Percentiles rank a stretch among this genome's conserved stretches.
Evolutionary conservation across 495 filamentous ascomycete genomes (phyloP).

Genomic region (Penicillium malachiteum): DNA sequence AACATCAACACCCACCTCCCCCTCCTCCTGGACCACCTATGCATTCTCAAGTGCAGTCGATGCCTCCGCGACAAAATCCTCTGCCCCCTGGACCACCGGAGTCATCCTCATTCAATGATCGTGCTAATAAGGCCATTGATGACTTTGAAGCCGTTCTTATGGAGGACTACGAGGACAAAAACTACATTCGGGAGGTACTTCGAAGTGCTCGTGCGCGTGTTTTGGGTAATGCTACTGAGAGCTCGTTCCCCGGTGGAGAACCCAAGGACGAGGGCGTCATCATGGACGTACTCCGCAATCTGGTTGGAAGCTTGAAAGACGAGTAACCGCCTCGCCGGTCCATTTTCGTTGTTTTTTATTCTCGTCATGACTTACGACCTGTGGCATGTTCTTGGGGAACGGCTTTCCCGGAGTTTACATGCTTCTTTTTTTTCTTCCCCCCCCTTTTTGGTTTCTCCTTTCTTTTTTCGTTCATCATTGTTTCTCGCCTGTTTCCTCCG

Average conservation of each 20-base stretch:
- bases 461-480: background rate
- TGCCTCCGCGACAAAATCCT: slow-evolving; percentile 22
- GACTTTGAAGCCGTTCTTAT: slow-evolving; percentile 49
- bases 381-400: slow-evolving; percentile 1
- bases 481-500: background rate
- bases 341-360: slow-evolving; percentile 2
- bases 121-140: slow-evolving; percentile 51
- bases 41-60: slow-evolving; percentile 30
- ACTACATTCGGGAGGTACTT: slow-evolving; percentile 51
- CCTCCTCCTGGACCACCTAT: slow-evolving; percentile 32
- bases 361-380: slow-evolving; percentile 3
- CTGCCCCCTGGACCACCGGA: slow-evolving; percentile 52
- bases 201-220: slow-evolving; percentile 49
- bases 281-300: slow-evolving; percentile 40
- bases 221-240: slow-evolving; percentile 40
- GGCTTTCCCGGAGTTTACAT: background rate
- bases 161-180: slow-evolving; percentile 52
- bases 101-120: slow-evolving; percentile 43
- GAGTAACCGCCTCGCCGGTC: slow-evolving; percentile 19
- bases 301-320: slow-evolving; percentile 44
- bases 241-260: slow-evolving; percentile 49
- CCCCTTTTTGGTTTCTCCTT: background rate
- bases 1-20: slow-evolving; percentile 28
- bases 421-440: background rate
- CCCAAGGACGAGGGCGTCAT: slow-evolving; percentile 49